Percentiles rank a stretch among this genome's conserved stretches.
Evolutionary conservation across 352 stramenopile species (phyloP).

Genomic region (Globisporangium emineosum): DNA sequence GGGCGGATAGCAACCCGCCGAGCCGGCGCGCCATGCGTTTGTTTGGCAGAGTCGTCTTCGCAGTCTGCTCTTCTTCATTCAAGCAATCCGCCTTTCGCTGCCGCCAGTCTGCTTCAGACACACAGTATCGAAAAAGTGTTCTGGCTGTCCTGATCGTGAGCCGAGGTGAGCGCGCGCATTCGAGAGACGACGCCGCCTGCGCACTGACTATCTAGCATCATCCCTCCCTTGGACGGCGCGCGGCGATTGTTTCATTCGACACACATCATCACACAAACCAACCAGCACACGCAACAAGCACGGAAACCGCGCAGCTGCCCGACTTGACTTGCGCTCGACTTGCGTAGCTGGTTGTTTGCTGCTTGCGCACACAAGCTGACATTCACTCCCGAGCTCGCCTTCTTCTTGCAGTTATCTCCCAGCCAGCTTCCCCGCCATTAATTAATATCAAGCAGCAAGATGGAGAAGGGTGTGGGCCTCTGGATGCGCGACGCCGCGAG

Average conservation of each 20-base stretch:
- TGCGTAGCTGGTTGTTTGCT: constrained; percentile 2
- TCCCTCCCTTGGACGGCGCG: constrained; percentile 1
- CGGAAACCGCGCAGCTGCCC: background rate
- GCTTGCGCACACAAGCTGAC: background rate
- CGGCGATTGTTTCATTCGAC: constrained; percentile 6
- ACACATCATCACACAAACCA: background rate
- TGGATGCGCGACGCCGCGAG: constrained; percentile 67
- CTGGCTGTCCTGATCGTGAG: background rate
- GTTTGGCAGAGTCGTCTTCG: constrained; percentile 9
- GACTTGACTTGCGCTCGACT: background rate
- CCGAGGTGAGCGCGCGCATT: background rate
- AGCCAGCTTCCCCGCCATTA: background rate
- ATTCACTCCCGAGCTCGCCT: constrained; percentile 13
- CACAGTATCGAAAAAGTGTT: constrained; percentile 15
- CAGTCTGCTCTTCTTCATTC: constrained; percentile 7
- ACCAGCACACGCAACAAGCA: background rate
- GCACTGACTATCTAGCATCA: constrained; percentile 3
- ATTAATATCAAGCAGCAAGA: constrained; percentile 19
- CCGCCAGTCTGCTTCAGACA: background rate
- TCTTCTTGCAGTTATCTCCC: background rate
- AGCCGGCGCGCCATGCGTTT: background rate
- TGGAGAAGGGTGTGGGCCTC: constrained; percentile 80
- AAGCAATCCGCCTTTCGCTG: background rate
- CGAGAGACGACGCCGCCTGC: background rate
- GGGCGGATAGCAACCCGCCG: background rate